phyloP scores from a whole-genome alignment of 805 yeast genomes.

The Zygosaccharomyces bisporus region DNA sequence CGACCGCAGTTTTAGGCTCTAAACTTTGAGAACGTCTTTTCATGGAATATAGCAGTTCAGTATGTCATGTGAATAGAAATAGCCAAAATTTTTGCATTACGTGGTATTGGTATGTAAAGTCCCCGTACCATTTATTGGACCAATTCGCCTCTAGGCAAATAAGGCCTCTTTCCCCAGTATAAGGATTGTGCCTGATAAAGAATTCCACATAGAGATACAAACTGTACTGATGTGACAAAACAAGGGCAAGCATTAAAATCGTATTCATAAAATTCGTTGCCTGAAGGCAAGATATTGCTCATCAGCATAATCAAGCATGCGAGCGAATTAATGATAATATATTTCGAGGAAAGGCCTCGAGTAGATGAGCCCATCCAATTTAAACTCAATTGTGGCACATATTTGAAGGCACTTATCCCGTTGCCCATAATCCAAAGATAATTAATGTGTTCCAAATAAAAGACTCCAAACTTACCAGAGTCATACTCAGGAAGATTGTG shows the following conservation, averaged over 20 bases:
- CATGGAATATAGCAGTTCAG: neutral
- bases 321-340: conserved; percentile 15
- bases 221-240: conserved; percentile 17
- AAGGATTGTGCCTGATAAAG: conserved; percentile 30
- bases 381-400: conserved; percentile 42
- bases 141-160: conserved; percentile 19
- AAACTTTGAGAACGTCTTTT: conserved; percentile 34
- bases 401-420: conserved; percentile 25
- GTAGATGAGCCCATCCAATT: conserved; percentile 39
- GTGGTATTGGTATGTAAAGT: neutral
- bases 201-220: conserved; percentile 17
- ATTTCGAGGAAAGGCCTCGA: conserved; percentile 31
- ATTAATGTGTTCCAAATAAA: conserved; percentile 42
- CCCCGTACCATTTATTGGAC: neutral
- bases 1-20: conserved; percentile 60
- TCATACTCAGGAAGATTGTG: conserved; percentile 17
- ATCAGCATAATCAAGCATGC: conserved; percentile 9
- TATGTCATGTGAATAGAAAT: conserved; percentile 1
- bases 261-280: conserved; percentile 15
- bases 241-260: conserved; percentile 29
- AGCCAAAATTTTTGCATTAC: neutral
- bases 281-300: conserved; percentile 2
- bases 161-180: conserved; percentile 23
- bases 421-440: conserved; percentile 39
- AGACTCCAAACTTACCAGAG: conserved; percentile 35